phyloP scores from a whole-genome alignment of 495 filamentous ascomycete species.

The Talaromyces proteolyticus region DNA sequence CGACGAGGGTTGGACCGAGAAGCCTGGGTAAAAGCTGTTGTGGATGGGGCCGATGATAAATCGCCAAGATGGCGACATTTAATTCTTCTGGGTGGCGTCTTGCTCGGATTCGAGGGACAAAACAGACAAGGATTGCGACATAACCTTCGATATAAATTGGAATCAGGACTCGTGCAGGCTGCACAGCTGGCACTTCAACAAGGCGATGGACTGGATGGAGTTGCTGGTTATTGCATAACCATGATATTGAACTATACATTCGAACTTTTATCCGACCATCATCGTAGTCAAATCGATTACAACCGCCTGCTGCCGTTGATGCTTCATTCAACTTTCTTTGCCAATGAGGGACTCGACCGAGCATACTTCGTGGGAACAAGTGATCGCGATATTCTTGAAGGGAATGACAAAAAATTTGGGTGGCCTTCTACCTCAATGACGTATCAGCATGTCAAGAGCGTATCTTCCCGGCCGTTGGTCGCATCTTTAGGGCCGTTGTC shows the following conservation, averaged over 20 bases:
- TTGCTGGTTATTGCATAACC: conserved; percentile 56
- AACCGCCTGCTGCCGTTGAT: conserved; percentile 68
- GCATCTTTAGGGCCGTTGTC: conserved; percentile 75
- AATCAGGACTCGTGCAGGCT: conserved; percentile 71
- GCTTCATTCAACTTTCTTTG: conserved; percentile 60
- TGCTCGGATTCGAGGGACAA: conserved; percentile 74
- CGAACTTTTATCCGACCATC: conserved; percentile 57
- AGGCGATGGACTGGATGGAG: conserved; percentile 35
- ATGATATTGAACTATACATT: conserved; percentile 78
- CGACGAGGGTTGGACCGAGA: conserved; percentile 51
- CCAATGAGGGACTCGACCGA: conserved; percentile 70
- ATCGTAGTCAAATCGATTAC: conserved; percentile 59
- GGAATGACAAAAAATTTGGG: conserved; percentile 55
- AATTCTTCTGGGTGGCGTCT: conserved; percentile 70
- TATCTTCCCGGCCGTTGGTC: conserved; percentile 64
- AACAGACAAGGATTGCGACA: conserved; percentile 57
- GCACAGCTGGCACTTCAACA: conserved; percentile 69
- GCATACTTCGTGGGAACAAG: conserved; percentile 78
- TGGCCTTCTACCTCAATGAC: conserved; percentile 63
- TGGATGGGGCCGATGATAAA: conserved; percentile 76
- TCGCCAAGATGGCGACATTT: conserved; percentile 87
- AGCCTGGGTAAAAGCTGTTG: conserved; percentile 78
- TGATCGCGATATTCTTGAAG: conserved; percentile 64
- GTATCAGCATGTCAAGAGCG: conserved; percentile 46
- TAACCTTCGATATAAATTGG: conserved; percentile 63